Evolutionary conservation across 2,329 filamentous ascomycete species (phyloP).

Genomic region (Eutypella sp.): DNA sequence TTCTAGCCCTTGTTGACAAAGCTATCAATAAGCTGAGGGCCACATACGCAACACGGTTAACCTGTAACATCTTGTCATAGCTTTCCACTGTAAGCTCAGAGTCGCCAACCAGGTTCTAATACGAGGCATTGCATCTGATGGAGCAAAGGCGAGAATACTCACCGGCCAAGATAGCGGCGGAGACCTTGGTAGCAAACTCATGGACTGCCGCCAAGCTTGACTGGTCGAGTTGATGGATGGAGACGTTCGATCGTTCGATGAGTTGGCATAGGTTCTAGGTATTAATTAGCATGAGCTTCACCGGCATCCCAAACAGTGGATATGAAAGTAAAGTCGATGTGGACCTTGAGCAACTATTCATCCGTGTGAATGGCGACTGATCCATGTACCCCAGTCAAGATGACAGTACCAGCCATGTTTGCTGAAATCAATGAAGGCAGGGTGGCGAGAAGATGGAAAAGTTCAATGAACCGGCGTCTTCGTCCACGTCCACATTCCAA

Average conservation of each 20-base stretch:
- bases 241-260: constrained; percentile 19
- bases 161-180: constrained; percentile 17
- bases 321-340: constrained; percentile 5
- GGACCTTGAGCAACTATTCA: constrained; percentile 9
- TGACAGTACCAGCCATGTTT: constrained; percentile 6
- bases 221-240: constrained; percentile 28
- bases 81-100: constrained; percentile 28
- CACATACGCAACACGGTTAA: constrained; percentile 31
- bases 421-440: background rate
- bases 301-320: constrained; percentile 9
- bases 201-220: constrained; percentile 24
- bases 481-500: background rate
- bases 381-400: constrained; percentile 15
- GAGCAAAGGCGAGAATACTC: constrained; percentile 24
- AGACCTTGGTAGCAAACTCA: constrained; percentile 24
- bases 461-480: background rate
- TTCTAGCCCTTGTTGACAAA: constrained; percentile 64
- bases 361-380: constrained; percentile 9
- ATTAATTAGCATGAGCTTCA: constrained; percentile 9
- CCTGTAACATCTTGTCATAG: constrained; percentile 35
- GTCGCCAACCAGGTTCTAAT: constrained; percentile 28
- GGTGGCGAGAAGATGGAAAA: background rate
- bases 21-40: constrained; percentile 40
- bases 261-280: constrained; percentile 7
- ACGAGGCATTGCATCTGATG: constrained; percentile 35